These are phyloP conservation scores for Boletus subcaerulescens DNA, from an alignment of 768 basidiomycete species.

Conservation along the genomic window DNA sequence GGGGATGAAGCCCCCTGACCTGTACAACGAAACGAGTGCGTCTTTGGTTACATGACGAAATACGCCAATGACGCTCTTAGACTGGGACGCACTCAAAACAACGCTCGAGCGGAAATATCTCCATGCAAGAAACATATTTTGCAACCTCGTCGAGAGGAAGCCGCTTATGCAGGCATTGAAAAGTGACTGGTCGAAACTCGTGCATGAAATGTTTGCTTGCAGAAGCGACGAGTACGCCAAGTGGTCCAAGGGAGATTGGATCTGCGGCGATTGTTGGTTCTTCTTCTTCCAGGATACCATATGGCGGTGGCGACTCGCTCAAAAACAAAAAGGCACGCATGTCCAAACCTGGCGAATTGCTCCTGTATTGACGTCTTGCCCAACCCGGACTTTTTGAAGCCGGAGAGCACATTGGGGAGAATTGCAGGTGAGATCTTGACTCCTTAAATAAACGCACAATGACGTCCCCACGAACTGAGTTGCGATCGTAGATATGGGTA, in stretches of 20 bases:
- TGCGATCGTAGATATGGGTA: conserved; percentile 1
- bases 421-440: conserved; percentile 1
- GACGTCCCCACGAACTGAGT: not conserved
- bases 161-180: not conserved
- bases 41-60: not conserved
- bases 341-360: too few relatives aligned
- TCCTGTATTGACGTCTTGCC: not conserved
- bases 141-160: not conserved
- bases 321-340: not conserved
- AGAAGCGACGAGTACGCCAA: not conserved
- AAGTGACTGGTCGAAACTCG: not conserved
- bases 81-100: conserved; percentile 1
- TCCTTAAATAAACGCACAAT: not conserved
- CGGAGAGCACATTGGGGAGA: not conserved
- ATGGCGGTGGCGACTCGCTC: not conserved
- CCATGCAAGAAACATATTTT: not conserved
- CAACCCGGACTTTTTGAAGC: not conserved
- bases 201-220: not conserved
- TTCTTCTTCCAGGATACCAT: not conserved
- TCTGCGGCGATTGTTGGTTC: not conserved
- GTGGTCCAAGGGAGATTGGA: conserved; percentile 5
- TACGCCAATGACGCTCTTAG: not conserved
- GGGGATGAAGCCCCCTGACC: not conserved
- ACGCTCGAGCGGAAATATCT: not conserved
- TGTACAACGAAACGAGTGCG: conserved; percentile 5